A percentile compares a stretch with the other conserved stretches of the same genome.
phyloP scores from a whole-genome alignment of 164 flowering plant species.

The Dillenia suffruticosa region DNA sequence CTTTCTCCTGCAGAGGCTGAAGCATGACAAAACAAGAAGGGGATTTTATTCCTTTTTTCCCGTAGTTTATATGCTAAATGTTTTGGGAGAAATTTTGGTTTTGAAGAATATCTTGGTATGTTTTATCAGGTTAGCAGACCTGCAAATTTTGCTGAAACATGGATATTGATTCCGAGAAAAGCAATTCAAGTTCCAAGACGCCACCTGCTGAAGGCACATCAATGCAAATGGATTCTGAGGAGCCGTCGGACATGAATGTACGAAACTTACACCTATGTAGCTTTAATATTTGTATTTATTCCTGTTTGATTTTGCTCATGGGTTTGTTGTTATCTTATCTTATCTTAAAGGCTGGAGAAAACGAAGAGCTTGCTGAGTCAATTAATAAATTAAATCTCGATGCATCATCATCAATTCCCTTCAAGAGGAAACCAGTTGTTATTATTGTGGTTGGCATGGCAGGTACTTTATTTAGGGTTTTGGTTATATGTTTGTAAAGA shows the following conservation, averaged over 20 bases:
- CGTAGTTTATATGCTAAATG: no score
- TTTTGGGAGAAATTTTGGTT: no score
- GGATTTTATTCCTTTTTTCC: no score
- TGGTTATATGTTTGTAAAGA: background rate
- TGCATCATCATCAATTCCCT: slow-evolving; percentile 35
- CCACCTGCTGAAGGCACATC: slow-evolving; percentile 15
- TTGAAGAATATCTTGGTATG: no score
- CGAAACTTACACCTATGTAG: background rate
- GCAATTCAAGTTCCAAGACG: slow-evolving; percentile 6
- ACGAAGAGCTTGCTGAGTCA: slow-evolving; percentile 47
- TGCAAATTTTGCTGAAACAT: slow-evolving; percentile 11
- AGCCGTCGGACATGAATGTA: slow-evolving; percentile 10
- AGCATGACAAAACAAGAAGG: no score
- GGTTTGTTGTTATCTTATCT: slow-evolving; percentile 1
- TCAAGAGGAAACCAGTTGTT: slow-evolving; percentile 81
- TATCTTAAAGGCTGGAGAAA: slow-evolving; percentile 27
- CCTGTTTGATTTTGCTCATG: slow-evolving; percentile 1
- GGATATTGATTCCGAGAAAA: slow-evolving; percentile 28
- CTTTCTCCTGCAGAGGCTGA: no score
- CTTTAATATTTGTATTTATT: background rate
- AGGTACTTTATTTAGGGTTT: slow-evolving; percentile 31
- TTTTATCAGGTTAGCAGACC: no score
- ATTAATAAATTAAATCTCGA: slow-evolving; percentile 56
- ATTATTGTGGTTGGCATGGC: slow-evolving; percentile 95
- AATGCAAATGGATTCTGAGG: slow-evolving; percentile 26